Conservation (phyloP, 257 asterid species). For the Dorcoceras hygrometricum region DNA sequence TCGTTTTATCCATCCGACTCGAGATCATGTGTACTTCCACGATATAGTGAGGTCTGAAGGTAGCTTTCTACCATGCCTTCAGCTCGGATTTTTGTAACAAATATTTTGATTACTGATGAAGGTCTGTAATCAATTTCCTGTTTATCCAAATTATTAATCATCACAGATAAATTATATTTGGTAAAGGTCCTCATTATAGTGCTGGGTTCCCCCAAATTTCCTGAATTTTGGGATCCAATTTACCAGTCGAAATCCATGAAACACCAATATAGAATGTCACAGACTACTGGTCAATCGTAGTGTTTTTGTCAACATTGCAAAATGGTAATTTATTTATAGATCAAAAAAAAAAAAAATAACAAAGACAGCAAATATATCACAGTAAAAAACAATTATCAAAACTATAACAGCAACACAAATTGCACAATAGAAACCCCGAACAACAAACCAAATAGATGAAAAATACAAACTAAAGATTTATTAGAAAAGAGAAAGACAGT, state of each 20-base stretch:
- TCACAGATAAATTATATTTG: neutral
- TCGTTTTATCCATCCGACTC: conserved; percentile 5
- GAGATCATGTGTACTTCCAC: conserved; percentile 26
- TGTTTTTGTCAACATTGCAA: too few relatives aligned
- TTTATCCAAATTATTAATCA: neutral
- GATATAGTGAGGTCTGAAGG: conserved; percentile 1
- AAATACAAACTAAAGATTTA: neutral
- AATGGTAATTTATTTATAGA: neutral
- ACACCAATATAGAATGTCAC: neutral
- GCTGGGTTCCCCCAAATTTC: neutral
- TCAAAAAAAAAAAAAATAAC: neutral
- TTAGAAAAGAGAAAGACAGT: neutral
- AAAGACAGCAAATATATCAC: neutral
- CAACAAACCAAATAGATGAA: too few relatives aligned
- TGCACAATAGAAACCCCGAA: neutral
- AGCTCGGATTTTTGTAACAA: too few relatives aligned
- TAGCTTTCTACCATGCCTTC: neutral
- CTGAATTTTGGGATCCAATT: neutral
- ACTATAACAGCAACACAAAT: neutral
- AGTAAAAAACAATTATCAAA: neutral
- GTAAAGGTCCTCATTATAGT: neutral
- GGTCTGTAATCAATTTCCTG: neutral
- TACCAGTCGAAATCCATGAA: neutral
- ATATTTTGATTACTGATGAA: neutral
- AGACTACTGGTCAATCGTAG: too few relatives aligned